phyloP scores from a whole-genome alignment of 148 eudicot genomes.

The Camellia sinensis region DNA sequence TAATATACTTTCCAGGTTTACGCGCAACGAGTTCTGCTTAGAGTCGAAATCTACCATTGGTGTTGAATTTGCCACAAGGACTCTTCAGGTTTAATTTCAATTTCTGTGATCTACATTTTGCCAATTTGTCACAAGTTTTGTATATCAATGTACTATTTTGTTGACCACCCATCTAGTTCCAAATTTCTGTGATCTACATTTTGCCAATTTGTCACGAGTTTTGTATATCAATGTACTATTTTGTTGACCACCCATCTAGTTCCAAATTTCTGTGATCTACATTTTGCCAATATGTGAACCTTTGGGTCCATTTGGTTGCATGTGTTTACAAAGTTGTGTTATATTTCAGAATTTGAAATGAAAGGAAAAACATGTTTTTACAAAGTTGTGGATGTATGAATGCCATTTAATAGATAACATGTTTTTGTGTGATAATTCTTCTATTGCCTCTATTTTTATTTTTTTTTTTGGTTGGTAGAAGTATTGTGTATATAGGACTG shows the following conservation, averaged over 20 bases:
- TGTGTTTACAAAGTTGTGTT: neutral
- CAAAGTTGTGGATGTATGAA: too few relatives aligned
- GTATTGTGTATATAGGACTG: too few relatives aligned
- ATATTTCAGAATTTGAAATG: too few relatives aligned
- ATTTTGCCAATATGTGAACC: too few relatives aligned
- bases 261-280: neutral
- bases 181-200: conserved; percentile 1
- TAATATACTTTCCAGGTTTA: conserved; percentile 65
- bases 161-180: too few relatives aligned
- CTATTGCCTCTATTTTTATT: too few relatives aligned
- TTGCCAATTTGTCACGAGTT: neutral
- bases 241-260: neutral
- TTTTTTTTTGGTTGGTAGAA: too few relatives aligned
- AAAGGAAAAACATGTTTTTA: too few relatives aligned
- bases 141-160: neutral
- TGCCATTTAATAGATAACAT: too few relatives aligned
- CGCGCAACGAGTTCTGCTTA: conserved; percentile 65
- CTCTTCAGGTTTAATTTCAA: conserved; percentile 47
- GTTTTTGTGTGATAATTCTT: too few relatives aligned
- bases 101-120: neutral
- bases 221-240: neutral
- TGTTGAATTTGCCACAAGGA: conserved; percentile 69
- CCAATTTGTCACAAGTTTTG: neutral
- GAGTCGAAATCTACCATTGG: conserved; percentile 81
- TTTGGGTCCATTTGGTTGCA: too few relatives aligned